Evolutionary conservation across 495 filamentous ascomycete species (phyloP), one percentile per base, ranked within the genome.

Genomic region (Penicillium canescens): DNA sequence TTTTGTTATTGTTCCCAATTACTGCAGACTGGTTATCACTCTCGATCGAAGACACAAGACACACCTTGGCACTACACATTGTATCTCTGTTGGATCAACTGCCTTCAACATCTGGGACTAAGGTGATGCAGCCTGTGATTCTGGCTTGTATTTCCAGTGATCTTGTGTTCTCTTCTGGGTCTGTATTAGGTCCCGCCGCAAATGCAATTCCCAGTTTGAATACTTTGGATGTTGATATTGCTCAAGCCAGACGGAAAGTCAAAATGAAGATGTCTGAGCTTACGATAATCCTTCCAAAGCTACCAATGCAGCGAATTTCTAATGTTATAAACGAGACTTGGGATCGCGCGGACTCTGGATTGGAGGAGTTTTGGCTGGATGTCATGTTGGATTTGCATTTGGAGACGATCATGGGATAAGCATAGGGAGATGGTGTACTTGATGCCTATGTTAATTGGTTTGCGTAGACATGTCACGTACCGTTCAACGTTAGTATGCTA

Each of bases 321-420:
- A 48, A 55, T 35, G 50, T 62, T 50, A 53, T 65, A 36, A 50
- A 59, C 18, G 59, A 57, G 39, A 62, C 60, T 37, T 65, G 62
- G 62, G 54, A 56, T 31, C 46, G 50, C 28, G 62, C 62, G 10
- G 62, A 65, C 42, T 53, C 50, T 34, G 62, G 62, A 8, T 13
- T 52, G 33, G 42, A 39, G 3, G 50, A 50, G 28, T 65, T 59
- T 39, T 65, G 62, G 62, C 18, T 65, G 38, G 62, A 65, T 53
- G 46, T 60, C 37, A 65, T 65, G 62, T 38, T 65, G 43, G 62
- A 65, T 34, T 42, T 45, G 13, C 60, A 60, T 28, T 57, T 65
- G 39, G 62, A 62, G 47, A 65, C 62, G 9, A 65, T 65, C 9
- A 62, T 65, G 62, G 61, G 61, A 34, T 65, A 45, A 52, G 31